phyloP scores from a whole-genome alignment of 352 stramenopile genomes.

The Pythium guiyangense region DNA sequence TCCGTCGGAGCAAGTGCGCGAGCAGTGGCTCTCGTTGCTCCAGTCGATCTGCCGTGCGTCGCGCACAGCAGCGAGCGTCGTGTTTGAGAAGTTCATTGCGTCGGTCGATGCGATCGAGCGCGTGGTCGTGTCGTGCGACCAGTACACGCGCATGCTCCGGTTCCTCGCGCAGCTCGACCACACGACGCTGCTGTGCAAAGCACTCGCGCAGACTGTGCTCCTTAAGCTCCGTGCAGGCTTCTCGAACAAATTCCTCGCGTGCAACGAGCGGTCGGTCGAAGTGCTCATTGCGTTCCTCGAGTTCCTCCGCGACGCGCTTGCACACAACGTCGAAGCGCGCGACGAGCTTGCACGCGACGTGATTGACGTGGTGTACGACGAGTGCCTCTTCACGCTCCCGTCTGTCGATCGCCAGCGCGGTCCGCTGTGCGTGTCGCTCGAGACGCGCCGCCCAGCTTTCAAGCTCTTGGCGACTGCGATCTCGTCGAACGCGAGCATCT shows the following conservation, averaged over 20 bases:
- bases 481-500: constrained; percentile 52
- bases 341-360: constrained; percentile 53
- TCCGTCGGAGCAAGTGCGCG: constrained; percentile 69
- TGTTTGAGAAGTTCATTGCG: constrained; percentile 68
- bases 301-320: constrained; percentile 67
- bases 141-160: constrained; percentile 67
- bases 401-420: constrained; percentile 53
- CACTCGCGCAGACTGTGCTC: constrained; percentile 45
- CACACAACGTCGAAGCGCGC: constrained; percentile 45
- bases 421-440: constrained; percentile 68
- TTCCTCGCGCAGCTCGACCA: constrained; percentile 64
- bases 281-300: constrained; percentile 75
- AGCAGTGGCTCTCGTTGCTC: constrained; percentile 82
- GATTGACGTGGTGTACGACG: constrained; percentile 79
- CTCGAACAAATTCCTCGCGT: constrained; percentile 75
- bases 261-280: constrained; percentile 61
- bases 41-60: constrained; percentile 65
- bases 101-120: constrained; percentile 64
- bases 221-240: constrained; percentile 65
- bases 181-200: constrained; percentile 40
- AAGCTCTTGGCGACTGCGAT: constrained; percentile 79
- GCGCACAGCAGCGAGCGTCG: constrained; percentile 27
- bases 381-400: constrained; percentile 82
- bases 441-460: constrained; percentile 77
- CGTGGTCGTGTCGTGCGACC: constrained; percentile 52